phyloP scores from a whole-genome alignment of 192 early-diverging fungal genomes.

The Entomortierella parvispora region DNA sequence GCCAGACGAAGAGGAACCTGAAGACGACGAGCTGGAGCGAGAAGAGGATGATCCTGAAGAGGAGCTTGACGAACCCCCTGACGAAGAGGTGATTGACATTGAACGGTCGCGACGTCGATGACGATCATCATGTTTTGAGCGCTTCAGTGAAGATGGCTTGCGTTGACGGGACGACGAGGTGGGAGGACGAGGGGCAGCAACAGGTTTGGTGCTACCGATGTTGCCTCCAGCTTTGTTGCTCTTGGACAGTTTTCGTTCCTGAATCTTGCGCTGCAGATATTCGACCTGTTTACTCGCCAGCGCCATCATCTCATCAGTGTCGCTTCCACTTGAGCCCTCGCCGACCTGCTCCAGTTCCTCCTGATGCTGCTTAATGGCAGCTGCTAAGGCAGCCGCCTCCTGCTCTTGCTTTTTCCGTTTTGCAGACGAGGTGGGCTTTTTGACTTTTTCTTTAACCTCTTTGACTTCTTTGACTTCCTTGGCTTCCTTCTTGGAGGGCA shows the following conservation, averaged over 20 bases:
- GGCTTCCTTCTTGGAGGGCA: slow-evolving; percentile 13
- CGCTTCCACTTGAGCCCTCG: slow-evolving; percentile 30
- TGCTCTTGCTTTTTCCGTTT: neutral
- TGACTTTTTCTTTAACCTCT: slow-evolving; percentile 5
- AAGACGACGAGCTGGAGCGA: slow-evolving; percentile 20
- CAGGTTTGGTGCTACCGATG: neutral
- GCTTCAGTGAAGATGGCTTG: slow-evolving; percentile 5
- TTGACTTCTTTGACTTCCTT: slow-evolving; percentile 9
- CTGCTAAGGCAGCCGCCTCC: neutral
- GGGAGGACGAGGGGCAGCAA: neutral
- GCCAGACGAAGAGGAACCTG: slow-evolving; percentile 13
- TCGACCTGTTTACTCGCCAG: slow-evolving; percentile 47
- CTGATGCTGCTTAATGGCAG: neutral
- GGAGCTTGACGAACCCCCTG: slow-evolving; percentile 3
- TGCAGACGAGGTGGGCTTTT: slow-evolving; percentile 6
- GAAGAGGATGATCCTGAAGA: slow-evolving; percentile 17
- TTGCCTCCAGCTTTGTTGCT: slow-evolving; percentile 1
- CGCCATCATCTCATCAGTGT: slow-evolving; percentile 52
- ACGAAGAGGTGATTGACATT: slow-evolving; percentile 20
- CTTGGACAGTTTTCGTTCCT: slow-evolving; percentile 43
- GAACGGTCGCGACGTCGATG: slow-evolving; percentile 20
- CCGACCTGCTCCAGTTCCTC: slow-evolving; percentile 7
- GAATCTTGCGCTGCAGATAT: slow-evolving; percentile 49
- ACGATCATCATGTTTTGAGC: neutral
- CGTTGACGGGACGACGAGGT: neutral